Evolutionary conservation across 2,329 filamentous ascomycete species (phyloP), one percentile per base, ranked within the genome.

Genomic region (Fusarium solani-melongenae): DNA sequence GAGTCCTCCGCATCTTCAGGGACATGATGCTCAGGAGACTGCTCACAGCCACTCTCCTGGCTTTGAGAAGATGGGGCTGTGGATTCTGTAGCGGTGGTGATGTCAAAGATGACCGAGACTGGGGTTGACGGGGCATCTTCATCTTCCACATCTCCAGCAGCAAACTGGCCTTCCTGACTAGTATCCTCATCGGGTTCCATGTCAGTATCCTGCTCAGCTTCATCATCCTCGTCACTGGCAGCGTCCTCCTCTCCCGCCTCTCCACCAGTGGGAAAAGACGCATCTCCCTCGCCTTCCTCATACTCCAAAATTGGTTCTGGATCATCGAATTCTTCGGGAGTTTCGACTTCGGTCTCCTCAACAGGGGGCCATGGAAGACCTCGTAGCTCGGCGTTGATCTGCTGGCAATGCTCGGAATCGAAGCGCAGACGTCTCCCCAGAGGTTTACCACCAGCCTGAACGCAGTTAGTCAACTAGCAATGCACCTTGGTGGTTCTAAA

Each of bases 401-500:
- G 74, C 12, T 79, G 69, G 39, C 82, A 83, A 49, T 79, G 79
- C 12, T 83, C 79, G 39, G 81, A 78, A 17, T 74, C 71, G 53
- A 81, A 80, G 2, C 79, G 72, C 6, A 83, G 78, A 12, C 80
- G 76, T 1, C 80, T 75, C 10, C 84, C 83, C 9, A 84, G 74
- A 0, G 84, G 81, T 61, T 83, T 84, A 0, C 84, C 83, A 1
- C 80, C 79, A 8, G 70, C 76, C 83, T 85, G 38, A 2, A 29
- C 1, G 31, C 17, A 3, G 57, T 72, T 9, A 76, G 65, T 33
- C 29, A 12, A 15, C 29, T 57, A 11, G 17, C 22, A 29, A n/a
- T 27, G 5, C 10, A 14, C 6, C 3, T 6, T 36, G 8, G 29
- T 15, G 29, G 10, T 55, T 15, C 7, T 1, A 2, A 12, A 3